A percentile compares a stretch with the other conserved stretches of the same genome.
These are phyloP conservation scores for Aspergillus latus DNA, from an alignment of 2,329 filamentous ascomycete species.

Conservation along the genomic window DNA sequence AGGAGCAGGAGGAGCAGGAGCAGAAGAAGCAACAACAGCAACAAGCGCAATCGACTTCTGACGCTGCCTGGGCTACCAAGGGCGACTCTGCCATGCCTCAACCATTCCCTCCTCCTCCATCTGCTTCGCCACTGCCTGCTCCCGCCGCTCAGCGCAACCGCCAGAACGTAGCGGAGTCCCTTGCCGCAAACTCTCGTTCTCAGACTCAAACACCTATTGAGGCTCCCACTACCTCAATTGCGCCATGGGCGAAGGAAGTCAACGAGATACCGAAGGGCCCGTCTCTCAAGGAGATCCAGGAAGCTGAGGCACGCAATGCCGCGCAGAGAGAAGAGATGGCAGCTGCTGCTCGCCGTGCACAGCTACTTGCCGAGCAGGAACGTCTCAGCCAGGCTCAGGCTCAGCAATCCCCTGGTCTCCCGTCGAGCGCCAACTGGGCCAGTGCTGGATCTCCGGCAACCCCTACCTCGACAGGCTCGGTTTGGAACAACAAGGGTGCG, in stretches of 20 bases:
- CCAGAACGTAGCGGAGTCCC: slow-evolving; percentile 77
- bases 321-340: slow-evolving; percentile 83
- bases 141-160: slow-evolving; percentile 82
- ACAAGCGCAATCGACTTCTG: slow-evolving; percentile 42
- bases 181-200: slow-evolving; percentile 66
- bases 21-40: slow-evolving; percentile 34
- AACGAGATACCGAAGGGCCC: slow-evolving; percentile 74
- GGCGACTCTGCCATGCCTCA: slow-evolving; percentile 66
- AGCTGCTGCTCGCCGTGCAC: slow-evolving; percentile 70
- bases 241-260: slow-evolving; percentile 91
- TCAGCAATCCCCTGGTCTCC: slow-evolving; percentile 72
- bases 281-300: slow-evolving; percentile 94
- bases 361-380: slow-evolving; percentile 72
- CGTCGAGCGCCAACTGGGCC: slow-evolving; percentile 86
- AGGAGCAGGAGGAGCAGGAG: slow-evolving; percentile 34
- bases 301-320: slow-evolving; percentile 88
- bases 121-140: slow-evolving; percentile 78
- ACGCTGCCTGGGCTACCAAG: slow-evolving; percentile 60
- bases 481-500: slow-evolving; percentile 54
- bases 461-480: slow-evolving; percentile 50
- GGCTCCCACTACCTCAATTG: slow-evolving; percentile 70
- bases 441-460: slow-evolving; percentile 69
- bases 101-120: slow-evolving; percentile 68
- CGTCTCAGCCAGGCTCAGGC: slow-evolving; percentile 63
- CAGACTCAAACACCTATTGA: slow-evolving; percentile 73